Base-by-base conservation (phyloP, 1,284 basidiomycete genomes). In the Microbotryum intermedium region DNA sequence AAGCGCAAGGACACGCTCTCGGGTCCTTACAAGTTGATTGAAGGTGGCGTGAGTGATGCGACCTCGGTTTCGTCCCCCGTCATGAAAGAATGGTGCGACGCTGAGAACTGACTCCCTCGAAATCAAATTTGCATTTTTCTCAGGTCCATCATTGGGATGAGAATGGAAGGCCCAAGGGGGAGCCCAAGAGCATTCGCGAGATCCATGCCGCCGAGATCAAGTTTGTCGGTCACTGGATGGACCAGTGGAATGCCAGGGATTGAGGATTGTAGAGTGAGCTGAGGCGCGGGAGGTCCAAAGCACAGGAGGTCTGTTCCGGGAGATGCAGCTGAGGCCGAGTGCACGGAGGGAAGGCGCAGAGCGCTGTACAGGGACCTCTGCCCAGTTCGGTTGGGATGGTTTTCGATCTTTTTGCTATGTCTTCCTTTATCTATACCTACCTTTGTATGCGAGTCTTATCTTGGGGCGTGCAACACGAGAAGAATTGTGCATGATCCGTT, bases 91-190 rank as follows among this genome's bases (percentile, higher is more conserved):
- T 18, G 39, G 11, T 23, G 46, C 43, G 47, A 47, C 43, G 8
- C 4, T 7, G 25, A 30, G 7, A 10, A 21, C 11, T 51, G 48
- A 9, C 29, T 30, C 16, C 13, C 6, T 28, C 46, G 28, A 44
- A n/a, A n/a, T n/a, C n/a, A n/a, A n/a, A n/a, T n/a, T 52, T 26
- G 25, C n/a, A 21, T 25, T 21, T 18, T 6, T 51, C 4, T 43
- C 53, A 62, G 81, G 88, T 93, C 3, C 91, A 95, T 72, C 91
- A 94, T 71, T 94, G 85, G 70, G 91, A 94, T 70, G 89, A 67
- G 53, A 86, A 87, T 71, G 90, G 91, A 1, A 39, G 34, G 10
- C 34, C 34, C 11, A 2, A 39, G 11, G 34, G 34, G 34, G 34
- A 39, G 10, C 34, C 34, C 34, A 39, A 18, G 34, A 39, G 88